Conservation (phyloP, 2,329 filamentous ascomycete genomes). For the Colletotrichum lupini region DNA sequence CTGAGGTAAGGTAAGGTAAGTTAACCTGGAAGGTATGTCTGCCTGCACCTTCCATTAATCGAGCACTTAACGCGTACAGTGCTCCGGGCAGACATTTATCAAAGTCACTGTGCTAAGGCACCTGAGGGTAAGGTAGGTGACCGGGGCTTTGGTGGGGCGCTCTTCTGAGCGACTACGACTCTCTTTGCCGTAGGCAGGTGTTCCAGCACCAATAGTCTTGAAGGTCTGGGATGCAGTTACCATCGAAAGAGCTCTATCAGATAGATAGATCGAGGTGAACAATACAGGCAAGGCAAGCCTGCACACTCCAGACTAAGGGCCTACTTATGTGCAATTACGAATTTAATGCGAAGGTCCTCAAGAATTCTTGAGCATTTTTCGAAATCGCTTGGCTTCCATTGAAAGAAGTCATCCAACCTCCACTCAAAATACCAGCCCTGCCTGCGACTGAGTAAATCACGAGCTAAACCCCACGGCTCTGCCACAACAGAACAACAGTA, state of each 20-base stretch:
- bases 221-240: background rate
- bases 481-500: background rate
- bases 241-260: background rate
- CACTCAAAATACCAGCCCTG: background rate
- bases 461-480: background rate
- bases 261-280: background rate
- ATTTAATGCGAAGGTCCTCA: background rate
- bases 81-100: background rate
- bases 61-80: slow-evolving; percentile 8
- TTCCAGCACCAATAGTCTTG: too few species aligned
- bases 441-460: background rate
- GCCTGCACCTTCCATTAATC: too few species aligned
- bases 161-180: too few species aligned
- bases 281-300: background rate
- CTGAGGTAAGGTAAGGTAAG: background rate
- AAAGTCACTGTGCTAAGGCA: background rate
- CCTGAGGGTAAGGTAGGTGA: too few species aligned
- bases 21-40: too few species aligned
- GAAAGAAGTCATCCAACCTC: background rate
- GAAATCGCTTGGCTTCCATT: background rate
- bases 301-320: background rate
- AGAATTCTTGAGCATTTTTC: background rate
- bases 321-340: background rate
- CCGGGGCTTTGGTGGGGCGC: too few species aligned
- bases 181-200: too few species aligned